Conservation (phyloP, 805 yeast genomes). For the Candida stauntonica region DNA sequence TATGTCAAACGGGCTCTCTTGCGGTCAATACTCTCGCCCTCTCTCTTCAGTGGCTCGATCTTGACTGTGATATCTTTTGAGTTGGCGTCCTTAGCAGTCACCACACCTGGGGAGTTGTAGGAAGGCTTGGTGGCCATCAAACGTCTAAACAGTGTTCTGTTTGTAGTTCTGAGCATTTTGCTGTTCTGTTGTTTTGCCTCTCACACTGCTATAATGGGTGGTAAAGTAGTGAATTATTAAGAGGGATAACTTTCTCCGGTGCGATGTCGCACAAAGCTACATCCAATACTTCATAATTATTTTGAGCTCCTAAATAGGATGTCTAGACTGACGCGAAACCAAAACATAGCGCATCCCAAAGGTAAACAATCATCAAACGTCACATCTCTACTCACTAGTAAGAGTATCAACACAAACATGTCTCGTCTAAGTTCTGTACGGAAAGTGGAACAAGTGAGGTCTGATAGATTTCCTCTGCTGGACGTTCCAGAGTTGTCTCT, state of each 20-base stretch:
- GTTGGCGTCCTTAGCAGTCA: slow-evolving; percentile 14
- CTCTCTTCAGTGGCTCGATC: slow-evolving; percentile 76
- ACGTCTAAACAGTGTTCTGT: slow-evolving; percentile 5
- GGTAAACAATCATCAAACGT: no score
- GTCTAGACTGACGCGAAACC: background rate
- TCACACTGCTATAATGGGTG: no score
- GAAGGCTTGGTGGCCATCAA: slow-evolving; percentile 12
- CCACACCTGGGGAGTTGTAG: slow-evolving; percentile 23
- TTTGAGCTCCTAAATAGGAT: background rate
- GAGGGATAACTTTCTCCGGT: background rate
- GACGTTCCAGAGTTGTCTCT: slow-evolving; percentile 54
- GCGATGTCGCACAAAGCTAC: background rate
- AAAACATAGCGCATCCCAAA: no score
- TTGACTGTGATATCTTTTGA: slow-evolving; percentile 26
- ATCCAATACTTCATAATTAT: no score
- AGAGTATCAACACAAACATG: slow-evolving; percentile 4
- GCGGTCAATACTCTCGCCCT: slow-evolving; percentile 64
- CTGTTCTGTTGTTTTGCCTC: no score
- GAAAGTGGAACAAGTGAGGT: slow-evolving; percentile 23
- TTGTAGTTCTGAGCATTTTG: background rate
- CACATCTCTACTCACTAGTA: no score
- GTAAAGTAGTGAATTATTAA: no score
- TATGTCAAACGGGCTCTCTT: slow-evolving; percentile 86
- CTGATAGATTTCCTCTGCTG: slow-evolving; percentile 58
- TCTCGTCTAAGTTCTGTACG: slow-evolving; percentile 19